phyloP scores from a whole-genome alignment of 192 early-diverging fungal species.

The Mycoemilia scoparia region DNA sequence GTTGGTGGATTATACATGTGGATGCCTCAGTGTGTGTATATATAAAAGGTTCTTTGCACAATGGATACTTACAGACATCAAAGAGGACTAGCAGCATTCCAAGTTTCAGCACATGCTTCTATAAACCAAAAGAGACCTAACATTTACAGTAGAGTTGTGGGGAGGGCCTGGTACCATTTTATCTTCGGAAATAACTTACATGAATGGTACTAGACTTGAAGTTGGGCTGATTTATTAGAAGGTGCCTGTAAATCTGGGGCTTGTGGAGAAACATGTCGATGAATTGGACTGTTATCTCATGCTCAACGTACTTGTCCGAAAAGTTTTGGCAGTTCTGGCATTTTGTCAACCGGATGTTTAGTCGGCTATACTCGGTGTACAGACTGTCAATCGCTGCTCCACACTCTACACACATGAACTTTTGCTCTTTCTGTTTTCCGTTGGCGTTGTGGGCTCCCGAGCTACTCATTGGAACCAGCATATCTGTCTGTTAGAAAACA shows the following conservation, averaged over 20 bases:
- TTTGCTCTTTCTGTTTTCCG: too few species aligned
- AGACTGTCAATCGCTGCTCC: slow-evolving; percentile 44
- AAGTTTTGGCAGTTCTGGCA: slow-evolving; percentile 60
- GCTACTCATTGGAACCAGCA: too few species aligned
- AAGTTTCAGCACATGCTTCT: slow-evolving; percentile 51
- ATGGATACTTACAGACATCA: too few species aligned
- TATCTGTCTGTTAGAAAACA: too few species aligned
- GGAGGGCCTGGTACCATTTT: neutral
- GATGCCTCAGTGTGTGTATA: neutral
- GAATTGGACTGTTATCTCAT: slow-evolving; percentile 71
- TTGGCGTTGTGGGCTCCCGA: too few species aligned
- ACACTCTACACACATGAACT: slow-evolving; percentile 73
- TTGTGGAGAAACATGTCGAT: slow-evolving; percentile 86
- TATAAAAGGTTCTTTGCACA: too few species aligned
- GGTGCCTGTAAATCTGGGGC: slow-evolving; percentile 67
- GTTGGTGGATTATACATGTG: neutral
- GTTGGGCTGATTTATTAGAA: slow-evolving; percentile 62
- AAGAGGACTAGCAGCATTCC: slow-evolving; percentile 67
- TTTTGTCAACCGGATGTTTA: slow-evolving; percentile 65
- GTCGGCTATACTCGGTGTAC: slow-evolving; percentile 65
- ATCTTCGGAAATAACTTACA: slow-evolving; percentile 22
- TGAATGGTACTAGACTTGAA: slow-evolving; percentile 23
- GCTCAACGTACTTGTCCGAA: slow-evolving; percentile 86
- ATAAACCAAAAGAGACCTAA: slow-evolving; percentile 5
- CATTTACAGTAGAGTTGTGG: neutral